Base-by-base conservation (phyloP, 2,329 filamentous ascomycete genomes). In the Neofusicoccum umdonicola region DNA sequence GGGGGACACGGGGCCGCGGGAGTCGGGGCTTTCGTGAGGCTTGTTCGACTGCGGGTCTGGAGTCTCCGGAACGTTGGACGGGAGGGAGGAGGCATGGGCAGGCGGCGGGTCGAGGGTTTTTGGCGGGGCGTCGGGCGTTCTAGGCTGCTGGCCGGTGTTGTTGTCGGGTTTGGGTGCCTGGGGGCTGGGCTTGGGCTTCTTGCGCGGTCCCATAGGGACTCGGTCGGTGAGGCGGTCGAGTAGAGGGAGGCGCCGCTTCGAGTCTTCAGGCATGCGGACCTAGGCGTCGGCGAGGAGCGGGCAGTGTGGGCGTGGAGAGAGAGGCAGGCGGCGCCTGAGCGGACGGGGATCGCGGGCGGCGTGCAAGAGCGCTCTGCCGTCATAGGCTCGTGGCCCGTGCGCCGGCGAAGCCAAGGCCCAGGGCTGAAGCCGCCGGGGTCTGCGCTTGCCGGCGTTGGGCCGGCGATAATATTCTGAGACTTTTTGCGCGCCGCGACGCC, bases 171-270 rank as follows among this genome's bases (percentile, higher is more conserved):
- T 68, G 63, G 73, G 68, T 31, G 72, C 72, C 75, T 74, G 66
- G 60, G 71, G 68, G 68, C 76, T 77, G 47, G 72, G 72, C 73
- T 79, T 79, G 48, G 72, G 71, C 69, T 79, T 79, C 74, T 80
- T 80, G 65, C 76, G 76, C 66, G 76, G 76, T 67, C 76, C 71
- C 77, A 79, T 79, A 41, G 64, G 41, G 54, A 66, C 60, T n/a
- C 56, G 63, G 34, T 60, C 35, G 63, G 50, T 35, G n/a, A 68
- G 44, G 42, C 64, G 65, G 47, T 68, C 62, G 34, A 66, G 19
- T 17, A 69, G 63, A 47, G 51, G 51, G 52, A 66, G 66, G 27
- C 60, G 64, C 15, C 66, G 66, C 60, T 68, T 51, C 31, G 52
- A 45, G 19, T 62, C 52, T 37, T 50, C 31, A 41, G 50, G 64